Evolutionary conservation across 2,329 filamentous ascomycete species (phyloP), one percentile per base, ranked within the genome.

Genomic region (Fusarium sambucinum): DNA sequence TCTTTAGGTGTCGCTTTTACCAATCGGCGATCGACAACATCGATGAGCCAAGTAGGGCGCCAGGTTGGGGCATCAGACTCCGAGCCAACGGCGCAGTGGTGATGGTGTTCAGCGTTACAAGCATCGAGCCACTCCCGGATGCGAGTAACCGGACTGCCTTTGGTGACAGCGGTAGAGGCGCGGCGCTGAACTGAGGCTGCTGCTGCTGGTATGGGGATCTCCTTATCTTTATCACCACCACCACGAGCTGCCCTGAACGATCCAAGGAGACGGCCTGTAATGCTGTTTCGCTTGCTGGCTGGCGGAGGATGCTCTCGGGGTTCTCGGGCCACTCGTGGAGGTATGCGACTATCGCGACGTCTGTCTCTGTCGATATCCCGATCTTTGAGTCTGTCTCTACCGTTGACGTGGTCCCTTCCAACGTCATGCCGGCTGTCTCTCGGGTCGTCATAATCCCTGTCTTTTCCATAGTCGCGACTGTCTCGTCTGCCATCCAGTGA

Each of bases 101-200:
- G 72, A 16, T 77, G 74, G 54, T 83, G 81, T 50, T 81, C 77
- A n/a, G 73, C 73, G 56, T 80, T 80, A 69, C 81, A 83, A 14
- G 75, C 75, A 57, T 83, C 80, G 33, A 83, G 77, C 81, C 81
- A 83, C 42, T 81, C 77, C 46, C 78, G 77, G 50, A 83, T 77
- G 47, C 78, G 79, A 46, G 73, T 74, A 35, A 81, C 70, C 19
- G 80, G 81, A 12, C 77, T 80, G 30, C 76, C 74, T 48, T 74
- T 76, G 42, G 66, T 74, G 51, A 74, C 67, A 41, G 74, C 73
- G 44, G 75, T 70, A 17, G 79, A 79, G 10, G 77, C 65, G 19
- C 77, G 76, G 19, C 78, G 71, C 48, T 71, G 70, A 29, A 76
- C 66, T 3, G 74, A 72, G 4, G 74, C 69, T 21, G 69, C 59